Evolutionary conservation across 148 eudicot genomes (phyloP), one percentile per base, ranked within the genome.

Genomic region (Polygonum aviculare): DNA sequence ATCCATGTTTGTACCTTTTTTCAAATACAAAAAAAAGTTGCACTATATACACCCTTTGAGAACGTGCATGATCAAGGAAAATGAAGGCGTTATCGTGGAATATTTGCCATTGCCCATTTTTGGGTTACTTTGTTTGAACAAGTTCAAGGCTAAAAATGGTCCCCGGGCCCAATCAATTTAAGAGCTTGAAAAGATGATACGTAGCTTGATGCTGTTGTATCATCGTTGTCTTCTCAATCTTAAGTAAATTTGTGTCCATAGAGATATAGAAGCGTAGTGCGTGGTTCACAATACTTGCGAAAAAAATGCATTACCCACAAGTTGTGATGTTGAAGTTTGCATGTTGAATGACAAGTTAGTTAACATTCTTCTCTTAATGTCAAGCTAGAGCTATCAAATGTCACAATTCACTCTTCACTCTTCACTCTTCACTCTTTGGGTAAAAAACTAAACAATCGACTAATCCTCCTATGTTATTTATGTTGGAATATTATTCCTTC

Each of bases 71-170:
- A 67, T 67, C 35, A 35, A 5, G 35, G 70, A 41, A 65, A 65
- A 8, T 65, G 41, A 65, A 63, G 69, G 39, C 40, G 40, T 63
- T 15, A 67, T 67, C 72, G 72, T 67, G 72, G 72, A 67, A 67
- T 67, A 35, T 36, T 67, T 35, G 44, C 38, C 15, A 67, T 67
- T 67, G 19, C 44, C 72, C 45, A 67, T 67, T n/a, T n/a, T 36
- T 67, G 44, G 45, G 72, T 38, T 36, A 0, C 38, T 35, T 36
- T 36, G 21, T 67, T 67, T 15, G 72, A 67, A 36, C 45, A 38
- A 38, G 36, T 36, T 36, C 72, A 36, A 67, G 72, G 44, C 72
- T 38, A 3, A 67, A 67, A 67, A 67, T 35, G 72, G 40, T n/a
- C 39, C 70, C 39, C n/a, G 16, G 70, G 10, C 21, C 72, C 45